These are phyloP conservation scores for Hyaloperonospora brassicae DNA, from an alignment of 352 stramenopile genomes.

Conservation along the genomic window DNA sequence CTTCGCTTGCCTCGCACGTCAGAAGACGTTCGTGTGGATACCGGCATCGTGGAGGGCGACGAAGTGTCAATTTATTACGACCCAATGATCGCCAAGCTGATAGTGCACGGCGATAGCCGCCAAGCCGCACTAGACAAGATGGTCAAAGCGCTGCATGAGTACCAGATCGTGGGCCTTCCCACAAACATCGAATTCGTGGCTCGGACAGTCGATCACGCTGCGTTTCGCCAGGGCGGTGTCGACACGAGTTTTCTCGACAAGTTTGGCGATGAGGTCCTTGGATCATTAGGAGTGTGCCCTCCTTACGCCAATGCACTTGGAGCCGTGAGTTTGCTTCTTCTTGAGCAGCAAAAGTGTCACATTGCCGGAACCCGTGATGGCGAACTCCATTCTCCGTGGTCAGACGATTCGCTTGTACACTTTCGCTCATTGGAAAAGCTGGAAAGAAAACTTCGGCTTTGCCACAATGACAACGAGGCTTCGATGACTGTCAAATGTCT, in stretches of 20 bases:
- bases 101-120: slow-evolving; percentile 85
- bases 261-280: slow-evolving; percentile 77
- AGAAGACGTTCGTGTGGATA: slow-evolving; percentile 83
- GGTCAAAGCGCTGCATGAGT: slow-evolving; percentile 78
- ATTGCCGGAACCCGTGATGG: slow-evolving; percentile 30
- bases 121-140: slow-evolving; percentile 78
- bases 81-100: slow-evolving; percentile 92
- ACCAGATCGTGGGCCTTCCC: slow-evolving; percentile 89
- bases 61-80: slow-evolving; percentile 91
- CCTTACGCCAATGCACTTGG: slow-evolving; percentile 64
- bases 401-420: slow-evolving; percentile 36
- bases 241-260: slow-evolving; percentile 92
- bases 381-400: slow-evolving; percentile 56
- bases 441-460: slow-evolving; percentile 43
- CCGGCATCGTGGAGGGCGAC: slow-evolving; percentile 82
- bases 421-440: slow-evolving; percentile 57
- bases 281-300: slow-evolving; percentile 44
- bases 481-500: slow-evolving; percentile 37
- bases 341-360: slow-evolving; percentile 42
- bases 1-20: slow-evolving; percentile 63
- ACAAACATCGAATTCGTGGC: slow-evolving; percentile 94
- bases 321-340: slow-evolving; percentile 62
- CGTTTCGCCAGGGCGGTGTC: slow-evolving; percentile 85
- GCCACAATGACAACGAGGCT: slow-evolving; percentile 35
- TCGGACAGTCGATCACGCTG: slow-evolving; percentile 76